Base-by-base conservation (phyloP, 2,329 filamentous ascomycete species). In the Esteya vermicola region DNA sequence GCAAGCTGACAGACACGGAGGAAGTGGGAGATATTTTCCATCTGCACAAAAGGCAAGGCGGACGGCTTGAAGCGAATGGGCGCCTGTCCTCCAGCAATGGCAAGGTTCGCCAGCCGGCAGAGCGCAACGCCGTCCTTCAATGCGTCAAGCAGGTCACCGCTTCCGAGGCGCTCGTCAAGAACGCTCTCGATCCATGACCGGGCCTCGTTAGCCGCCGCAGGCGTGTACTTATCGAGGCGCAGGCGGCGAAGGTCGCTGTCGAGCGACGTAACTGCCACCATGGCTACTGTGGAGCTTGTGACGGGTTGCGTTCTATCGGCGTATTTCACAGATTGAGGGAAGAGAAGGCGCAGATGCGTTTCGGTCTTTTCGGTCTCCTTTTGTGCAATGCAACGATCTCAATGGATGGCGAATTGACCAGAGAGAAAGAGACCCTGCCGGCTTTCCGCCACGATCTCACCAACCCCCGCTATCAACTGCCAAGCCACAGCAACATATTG, bases 1-100 rank as follows among this genome's bases (percentile, higher is more conserved):
- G 83, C 75, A 38, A 74, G 67, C 60, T 94, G 84, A 65, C 88
- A 93, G 44, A 85, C 86, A 53, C 75, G 78, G 40, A 98, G 75
- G 62, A 95, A 98, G 55, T 93, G 85, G 5, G 88, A 93, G 54
- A 98, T 95, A 57, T 98, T 98, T 60, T 98, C 91, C 88, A 96
- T 96, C 61, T 98, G 91, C 31, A 96, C 89, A 57, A 98, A 98
- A 0, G 91, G 91, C 89, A 96, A 96, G 31, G 77, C 64, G 1
- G 88, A 94, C 55, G 81, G 70, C 63, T 96, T 96, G 72, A 82
- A 96, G 58, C 81, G 85, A 61, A 94, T 74, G 25, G n/a, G n/a
- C n/a, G n/a, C n/a, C n/a, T n/a, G n/a, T n/a, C n/a, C n/a, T 81
- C 81, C 1, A 84, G 83, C 14, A 79, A 74, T 21, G 84, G 82